Evolutionary conservation across 2,329 filamentous ascomycete genomes (phyloP).

Genomic region (Neospermospora avenae): DNA sequence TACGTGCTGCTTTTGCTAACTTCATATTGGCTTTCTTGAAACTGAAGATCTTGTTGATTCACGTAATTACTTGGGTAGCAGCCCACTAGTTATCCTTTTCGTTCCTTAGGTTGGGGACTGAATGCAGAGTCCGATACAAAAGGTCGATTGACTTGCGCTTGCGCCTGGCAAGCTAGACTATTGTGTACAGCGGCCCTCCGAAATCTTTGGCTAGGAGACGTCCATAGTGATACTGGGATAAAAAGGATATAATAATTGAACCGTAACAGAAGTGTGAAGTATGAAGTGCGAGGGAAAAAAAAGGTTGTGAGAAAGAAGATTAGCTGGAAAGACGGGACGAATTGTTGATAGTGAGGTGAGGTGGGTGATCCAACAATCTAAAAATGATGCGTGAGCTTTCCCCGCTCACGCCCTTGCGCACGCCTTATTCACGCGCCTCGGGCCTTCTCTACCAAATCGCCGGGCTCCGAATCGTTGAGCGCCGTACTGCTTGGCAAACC

Average conservation of each 20-base stretch:
- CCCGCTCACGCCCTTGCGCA: too few species aligned
- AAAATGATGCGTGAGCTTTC: conserved; percentile 10
- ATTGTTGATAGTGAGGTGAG: not conserved
- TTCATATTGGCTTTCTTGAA: conserved; percentile 45
- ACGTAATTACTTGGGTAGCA: not conserved
- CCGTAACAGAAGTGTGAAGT: conserved; percentile 1
- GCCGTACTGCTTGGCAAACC: not conserved
- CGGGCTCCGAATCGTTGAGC: conserved; percentile 13
- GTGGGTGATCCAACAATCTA: not conserved
- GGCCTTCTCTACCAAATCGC: not conserved
- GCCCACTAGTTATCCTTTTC: conserved; percentile 4
- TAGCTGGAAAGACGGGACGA: not conserved
- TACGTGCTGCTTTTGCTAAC: conserved; percentile 77
- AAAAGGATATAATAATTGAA: conserved; percentile 2
- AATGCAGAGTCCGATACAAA: conserved; percentile 7
- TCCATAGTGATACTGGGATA: conserved; percentile 22
- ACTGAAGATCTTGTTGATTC: conserved; percentile 1
- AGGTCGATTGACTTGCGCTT: conserved; percentile 15
- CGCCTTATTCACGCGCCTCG: not conserved
- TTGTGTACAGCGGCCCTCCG: conserved; percentile 11
- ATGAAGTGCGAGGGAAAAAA: too few species aligned
- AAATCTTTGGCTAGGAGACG: conserved; percentile 23
- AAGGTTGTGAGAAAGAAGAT: not conserved
- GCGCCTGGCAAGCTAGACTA: conserved; percentile 23
- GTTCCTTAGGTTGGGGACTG: conserved; percentile 20